Conservation (phyloP, 352 stramenopile genomes). For the Pythium sukuiense region DNA sequence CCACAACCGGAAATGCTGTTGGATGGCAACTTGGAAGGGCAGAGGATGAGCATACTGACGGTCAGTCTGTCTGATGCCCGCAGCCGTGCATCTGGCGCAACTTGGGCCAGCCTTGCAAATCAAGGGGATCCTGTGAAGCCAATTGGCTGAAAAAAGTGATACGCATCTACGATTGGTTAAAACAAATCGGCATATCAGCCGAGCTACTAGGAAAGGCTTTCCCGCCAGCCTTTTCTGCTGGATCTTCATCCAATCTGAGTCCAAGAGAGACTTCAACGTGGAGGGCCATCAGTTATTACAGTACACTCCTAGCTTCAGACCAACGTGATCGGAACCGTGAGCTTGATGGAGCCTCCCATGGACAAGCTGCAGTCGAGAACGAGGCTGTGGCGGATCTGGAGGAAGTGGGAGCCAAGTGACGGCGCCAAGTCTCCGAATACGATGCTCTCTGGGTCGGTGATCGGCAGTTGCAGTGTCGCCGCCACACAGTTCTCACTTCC, state of each 20-base stretch:
- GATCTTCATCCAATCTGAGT: neutral
- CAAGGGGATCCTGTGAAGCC: no score
- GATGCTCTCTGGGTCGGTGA: conserved; percentile 1
- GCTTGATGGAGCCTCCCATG: neutral
- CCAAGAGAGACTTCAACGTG: neutral
- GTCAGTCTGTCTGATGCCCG: neutral
- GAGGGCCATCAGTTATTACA: neutral
- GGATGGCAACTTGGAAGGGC: neutral
- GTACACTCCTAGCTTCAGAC: neutral
- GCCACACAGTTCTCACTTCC: neutral
- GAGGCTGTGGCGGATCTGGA: conserved; percentile 11
- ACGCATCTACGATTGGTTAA: neutral
- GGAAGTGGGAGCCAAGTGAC: neutral
- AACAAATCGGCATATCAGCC: neutral
- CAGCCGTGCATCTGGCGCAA: neutral
- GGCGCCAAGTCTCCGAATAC: conserved; percentile 1
- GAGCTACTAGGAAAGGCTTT: no score
- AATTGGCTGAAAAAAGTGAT: no score
- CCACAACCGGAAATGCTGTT: no score
- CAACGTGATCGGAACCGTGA: neutral
- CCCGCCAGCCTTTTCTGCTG: no score
- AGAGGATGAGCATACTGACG: neutral
- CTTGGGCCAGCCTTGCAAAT: neutral
- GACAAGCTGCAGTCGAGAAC: conserved; percentile 7
- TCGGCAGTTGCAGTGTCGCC: neutral